phyloP scores from a whole-genome alignment of 768 basidiomycete genomes.

The Leccinum rimulosum region DNA sequence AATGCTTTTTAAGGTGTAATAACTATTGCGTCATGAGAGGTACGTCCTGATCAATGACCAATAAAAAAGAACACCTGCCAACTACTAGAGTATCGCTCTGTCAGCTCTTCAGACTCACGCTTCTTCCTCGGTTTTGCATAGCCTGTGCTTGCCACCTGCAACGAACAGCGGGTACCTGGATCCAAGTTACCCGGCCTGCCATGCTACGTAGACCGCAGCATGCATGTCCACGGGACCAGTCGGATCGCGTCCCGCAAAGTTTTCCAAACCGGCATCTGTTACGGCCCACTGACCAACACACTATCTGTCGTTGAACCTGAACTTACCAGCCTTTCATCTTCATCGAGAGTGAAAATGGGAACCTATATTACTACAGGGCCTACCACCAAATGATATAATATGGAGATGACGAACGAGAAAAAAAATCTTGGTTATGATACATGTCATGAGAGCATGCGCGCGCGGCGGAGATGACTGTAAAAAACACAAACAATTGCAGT shows the following conservation, averaged over 20 bases:
- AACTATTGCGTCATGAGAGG: too few species aligned
- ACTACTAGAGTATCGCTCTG: not conserved
- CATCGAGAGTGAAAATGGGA: not conserved
- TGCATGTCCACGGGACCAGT: not conserved
- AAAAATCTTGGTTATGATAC: not conserved
- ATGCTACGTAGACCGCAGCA: not conserved
- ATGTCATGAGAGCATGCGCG: not conserved
- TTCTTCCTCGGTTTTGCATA: not conserved
- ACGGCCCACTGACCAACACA: not conserved
- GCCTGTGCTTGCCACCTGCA: not conserved
- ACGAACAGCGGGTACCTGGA: not conserved
- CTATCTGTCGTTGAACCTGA: not conserved
- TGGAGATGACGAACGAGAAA: not conserved
- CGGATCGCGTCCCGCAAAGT: not conserved
- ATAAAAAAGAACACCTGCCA: not conserved
- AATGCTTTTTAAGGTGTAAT: too few species aligned
- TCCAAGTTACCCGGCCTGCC: not conserved
- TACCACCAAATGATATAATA: not conserved
- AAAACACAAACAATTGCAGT: constrained; percentile 5
- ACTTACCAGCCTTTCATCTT: not conserved
- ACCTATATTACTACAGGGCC: not conserved
- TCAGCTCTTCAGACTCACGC: not conserved
- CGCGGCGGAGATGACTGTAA: not conserved
- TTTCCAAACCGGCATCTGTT: not conserved
- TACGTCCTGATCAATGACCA: too few species aligned